Conservation (phyloP, 192 early-diverging fungal genomes). For the Pilaira anomala region DNA sequence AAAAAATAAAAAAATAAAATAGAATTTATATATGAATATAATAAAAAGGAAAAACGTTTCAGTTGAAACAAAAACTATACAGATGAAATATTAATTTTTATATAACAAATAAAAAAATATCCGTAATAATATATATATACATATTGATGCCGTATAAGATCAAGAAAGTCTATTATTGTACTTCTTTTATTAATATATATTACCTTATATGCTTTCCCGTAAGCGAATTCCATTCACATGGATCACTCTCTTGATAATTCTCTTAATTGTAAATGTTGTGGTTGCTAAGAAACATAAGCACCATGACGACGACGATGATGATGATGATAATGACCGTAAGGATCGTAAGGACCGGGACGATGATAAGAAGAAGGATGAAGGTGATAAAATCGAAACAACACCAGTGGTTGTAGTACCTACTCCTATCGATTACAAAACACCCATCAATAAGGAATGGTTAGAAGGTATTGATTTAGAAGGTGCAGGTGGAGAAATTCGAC, state of each 20-base stretch:
- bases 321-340: slow-evolving; percentile 1
- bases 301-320: slow-evolving; percentile 7
- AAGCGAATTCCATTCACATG: neutral
- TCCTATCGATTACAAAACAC: neutral
- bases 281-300: slow-evolving; percentile 8
- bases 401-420: no score
- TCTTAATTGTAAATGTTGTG: neutral
- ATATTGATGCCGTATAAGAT: neutral
- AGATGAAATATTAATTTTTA: neutral
- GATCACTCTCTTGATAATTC: neutral
- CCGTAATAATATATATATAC: neutral
- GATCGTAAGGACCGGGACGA: neutral
- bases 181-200: slow-evolving; percentile 2
- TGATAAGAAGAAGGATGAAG: neutral
- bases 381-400: neutral
- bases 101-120: neutral
- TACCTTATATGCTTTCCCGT: neutral
- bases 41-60: no score
- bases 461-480: slow-evolving; percentile 2
- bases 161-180: neutral
- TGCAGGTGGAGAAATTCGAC: slow-evolving; percentile 4
- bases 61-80: no score
- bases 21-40: no score
- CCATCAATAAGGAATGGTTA: slow-evolving; percentile 2
- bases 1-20: no score